Evolutionary conservation across 2,329 filamentous ascomycete genomes (phyloP), one percentile per base, ranked within the genome.

Genomic region (Fusarium phyllophilum): DNA sequence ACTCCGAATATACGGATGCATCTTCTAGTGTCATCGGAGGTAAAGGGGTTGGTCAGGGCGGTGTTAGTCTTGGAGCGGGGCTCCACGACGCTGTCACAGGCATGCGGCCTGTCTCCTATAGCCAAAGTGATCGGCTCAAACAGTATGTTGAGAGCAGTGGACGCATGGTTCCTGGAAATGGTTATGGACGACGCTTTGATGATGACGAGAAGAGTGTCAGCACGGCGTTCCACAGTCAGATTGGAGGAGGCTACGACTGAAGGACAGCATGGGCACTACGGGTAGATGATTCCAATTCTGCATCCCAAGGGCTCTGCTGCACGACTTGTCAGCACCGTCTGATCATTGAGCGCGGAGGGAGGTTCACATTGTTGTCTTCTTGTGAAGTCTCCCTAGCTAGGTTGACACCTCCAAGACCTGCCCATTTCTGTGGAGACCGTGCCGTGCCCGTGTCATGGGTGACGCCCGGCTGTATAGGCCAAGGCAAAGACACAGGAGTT

Each of bases 121-220:
- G 79, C 36, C 83, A 84, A 74, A 84, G 82, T 68, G 96, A 99
- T 80, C 94, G 96, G 54, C 88, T 99, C 70, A 97, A 96, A 85
- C 93, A 96, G 77, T 98, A 97, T 79, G 94, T 98, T 34, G 96
- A 98, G 82, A 94, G 92, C 76, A 93, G 92, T 68, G 91, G 92
- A 15, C 93, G 93, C 56, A 86, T 90, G 72, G 90, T 90, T 49
- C 87, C 87, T 34, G 86, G 89, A 72, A 94, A 91, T 81, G 90
- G 92, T 59, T 94, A 90, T 79, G 91, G 89, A 60, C 92, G 92
- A 78, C 87, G 86, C 59, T 90, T 92, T 71, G 96, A 99, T 76
- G 96, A 99, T 76, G 96, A 98, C 81, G 94, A 96, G 79, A 94
- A 96, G 84, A 98, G 96, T 83, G 91, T 98, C 79, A 97, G 94